These are phyloP conservation scores for Colletotrichum eleusines DNA, from an alignment of 2,329 filamentous ascomycete genomes.

Conservation along the genomic window DNA sequence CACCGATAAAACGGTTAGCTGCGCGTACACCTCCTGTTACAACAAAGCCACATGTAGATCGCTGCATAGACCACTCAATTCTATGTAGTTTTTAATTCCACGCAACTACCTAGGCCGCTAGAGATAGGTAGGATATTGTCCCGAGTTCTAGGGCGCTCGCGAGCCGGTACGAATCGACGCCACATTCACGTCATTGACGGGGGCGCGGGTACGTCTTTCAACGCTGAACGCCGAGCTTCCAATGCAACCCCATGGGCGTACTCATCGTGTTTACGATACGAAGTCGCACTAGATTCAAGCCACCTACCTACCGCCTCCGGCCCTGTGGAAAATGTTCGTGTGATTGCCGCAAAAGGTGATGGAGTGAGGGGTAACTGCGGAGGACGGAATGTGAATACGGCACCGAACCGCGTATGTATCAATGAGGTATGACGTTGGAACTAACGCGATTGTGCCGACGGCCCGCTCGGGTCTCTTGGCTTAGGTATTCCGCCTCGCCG, in stretches of 20 bases:
- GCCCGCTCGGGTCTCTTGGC: constrained; percentile 23
- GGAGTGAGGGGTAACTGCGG: constrained; percentile 5
- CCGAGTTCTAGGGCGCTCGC: neutral
- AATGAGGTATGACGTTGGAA: constrained; percentile 31
- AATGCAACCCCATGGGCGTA: neutral
- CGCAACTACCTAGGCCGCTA: too few relatives aligned
- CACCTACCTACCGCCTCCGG: constrained; percentile 19
- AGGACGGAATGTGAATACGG: neutral
- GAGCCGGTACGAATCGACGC: constrained; percentile 10
- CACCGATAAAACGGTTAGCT: too few relatives aligned
- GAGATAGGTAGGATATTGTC: too few relatives aligned
- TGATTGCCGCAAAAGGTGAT: neutral
- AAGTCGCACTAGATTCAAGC: too few relatives aligned
- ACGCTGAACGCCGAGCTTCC: constrained; percentile 12
- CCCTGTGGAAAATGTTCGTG: neutral
- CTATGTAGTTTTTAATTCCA: too few relatives aligned
- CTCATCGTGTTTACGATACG: constrained; percentile 16
- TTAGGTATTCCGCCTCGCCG: neutral
- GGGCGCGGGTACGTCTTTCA: neutral
- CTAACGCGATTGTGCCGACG: constrained; percentile 15
- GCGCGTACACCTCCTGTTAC: too few relatives aligned
- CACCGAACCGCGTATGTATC: neutral
- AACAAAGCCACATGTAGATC: too few relatives aligned
- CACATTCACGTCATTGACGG: constrained; percentile 23
- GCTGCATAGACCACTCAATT: too few relatives aligned